phyloP scores from a whole-genome alignment of 139 green algal genomes.

The Monoraphidium neglectum region DNA sequence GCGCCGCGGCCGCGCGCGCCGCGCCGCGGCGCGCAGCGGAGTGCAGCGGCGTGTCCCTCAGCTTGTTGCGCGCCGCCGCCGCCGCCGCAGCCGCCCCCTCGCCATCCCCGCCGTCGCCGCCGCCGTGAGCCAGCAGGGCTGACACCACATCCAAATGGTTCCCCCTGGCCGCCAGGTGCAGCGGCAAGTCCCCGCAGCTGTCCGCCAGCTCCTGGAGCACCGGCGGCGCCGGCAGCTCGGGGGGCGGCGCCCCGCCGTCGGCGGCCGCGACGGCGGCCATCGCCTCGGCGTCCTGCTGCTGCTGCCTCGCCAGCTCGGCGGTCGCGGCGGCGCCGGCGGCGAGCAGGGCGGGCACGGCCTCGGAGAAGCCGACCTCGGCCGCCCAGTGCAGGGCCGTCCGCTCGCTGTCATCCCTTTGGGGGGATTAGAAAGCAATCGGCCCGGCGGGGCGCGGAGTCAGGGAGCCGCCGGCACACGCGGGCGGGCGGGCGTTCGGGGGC shows the following conservation, averaged over 20 bases:
- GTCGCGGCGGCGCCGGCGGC: neutral
- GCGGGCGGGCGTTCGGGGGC: no score
- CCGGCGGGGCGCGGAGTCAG: no score
- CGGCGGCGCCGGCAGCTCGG: slow-evolving; percentile 12
- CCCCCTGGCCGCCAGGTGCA: slow-evolving; percentile 67
- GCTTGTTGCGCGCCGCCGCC: slow-evolving; percentile 42
- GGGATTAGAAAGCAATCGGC: neutral
- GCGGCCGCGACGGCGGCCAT: slow-evolving; percentile 25
- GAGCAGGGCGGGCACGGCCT: slow-evolving; percentile 41
- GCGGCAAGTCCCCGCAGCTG: slow-evolving; percentile 66
- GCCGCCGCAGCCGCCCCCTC: neutral
- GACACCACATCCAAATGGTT: slow-evolving; percentile 26
- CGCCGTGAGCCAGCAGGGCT: slow-evolving; percentile 20
- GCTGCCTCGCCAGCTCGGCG: neutral
- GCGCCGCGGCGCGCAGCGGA: slow-evolving; percentile 53
- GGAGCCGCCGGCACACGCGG: no score
- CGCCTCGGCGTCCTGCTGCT: slow-evolving; percentile 15
- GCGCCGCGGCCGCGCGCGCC: slow-evolving; percentile 2
- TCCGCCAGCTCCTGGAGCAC: slow-evolving; percentile 45
- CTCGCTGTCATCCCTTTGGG: slow-evolving; percentile 73
- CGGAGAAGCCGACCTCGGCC: slow-evolving; percentile 45
- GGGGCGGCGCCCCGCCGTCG: neutral
- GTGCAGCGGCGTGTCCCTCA: slow-evolving; percentile 57
- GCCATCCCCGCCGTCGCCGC: neutral
- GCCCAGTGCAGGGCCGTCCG: slow-evolving; percentile 84